These are phyloP conservation scores for Penicillium samsonianum DNA, from an alignment of 495 filamentous ascomycete genomes.

Conservation along the genomic window DNA sequence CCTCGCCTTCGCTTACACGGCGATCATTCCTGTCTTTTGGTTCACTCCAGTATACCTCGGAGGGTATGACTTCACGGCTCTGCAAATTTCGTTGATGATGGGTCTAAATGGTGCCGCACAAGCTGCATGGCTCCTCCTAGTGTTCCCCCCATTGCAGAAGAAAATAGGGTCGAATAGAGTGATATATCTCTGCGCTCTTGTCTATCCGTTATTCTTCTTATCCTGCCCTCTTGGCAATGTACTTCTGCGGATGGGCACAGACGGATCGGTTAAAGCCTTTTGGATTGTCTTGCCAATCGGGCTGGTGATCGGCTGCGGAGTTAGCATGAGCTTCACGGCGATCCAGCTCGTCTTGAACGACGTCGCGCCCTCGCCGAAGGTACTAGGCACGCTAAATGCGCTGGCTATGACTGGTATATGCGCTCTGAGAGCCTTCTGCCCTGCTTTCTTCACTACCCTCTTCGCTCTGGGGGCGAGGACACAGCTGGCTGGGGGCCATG, in stretches of 20 bases:
- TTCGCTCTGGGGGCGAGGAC: conserved; percentile 61
- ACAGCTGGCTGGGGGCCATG: conserved; percentile 58
- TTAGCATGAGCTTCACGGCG: conserved; percentile 68
- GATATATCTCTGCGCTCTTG: conserved; percentile 51
- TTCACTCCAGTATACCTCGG: conserved; percentile 56
- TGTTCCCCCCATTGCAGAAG: conserved; percentile 61
- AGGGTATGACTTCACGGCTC: conserved; percentile 59
- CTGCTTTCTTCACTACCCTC: conserved; percentile 59
- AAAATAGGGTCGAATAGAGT: conserved; percentile 62
- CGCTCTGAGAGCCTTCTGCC: conserved; percentile 57
- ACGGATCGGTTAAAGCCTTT: conserved; percentile 41
- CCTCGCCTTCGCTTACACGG: conserved; percentile 64
- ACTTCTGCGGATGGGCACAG: conserved; percentile 46
- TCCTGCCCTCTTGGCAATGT: conserved; percentile 51
- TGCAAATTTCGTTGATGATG: conserved; percentile 61
- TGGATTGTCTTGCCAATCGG: conserved; percentile 51
- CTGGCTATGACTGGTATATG: conserved; percentile 57
- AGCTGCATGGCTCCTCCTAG: conserved; percentile 62
- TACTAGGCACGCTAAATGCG: conserved; percentile 66
- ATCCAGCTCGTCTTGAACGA: conserved; percentile 70
- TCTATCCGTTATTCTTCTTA: conserved; percentile 61
- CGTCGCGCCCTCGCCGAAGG: conserved; percentile 57
- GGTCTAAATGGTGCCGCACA: conserved; percentile 60
- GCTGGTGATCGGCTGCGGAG: conserved; percentile 54
- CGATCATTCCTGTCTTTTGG: conserved; percentile 61